Evolutionary conservation across 176 grass and related monocot species (phyloP), one percentile per base, ranked within the genome.

Genomic region (Luzula sylvatica): DNA sequence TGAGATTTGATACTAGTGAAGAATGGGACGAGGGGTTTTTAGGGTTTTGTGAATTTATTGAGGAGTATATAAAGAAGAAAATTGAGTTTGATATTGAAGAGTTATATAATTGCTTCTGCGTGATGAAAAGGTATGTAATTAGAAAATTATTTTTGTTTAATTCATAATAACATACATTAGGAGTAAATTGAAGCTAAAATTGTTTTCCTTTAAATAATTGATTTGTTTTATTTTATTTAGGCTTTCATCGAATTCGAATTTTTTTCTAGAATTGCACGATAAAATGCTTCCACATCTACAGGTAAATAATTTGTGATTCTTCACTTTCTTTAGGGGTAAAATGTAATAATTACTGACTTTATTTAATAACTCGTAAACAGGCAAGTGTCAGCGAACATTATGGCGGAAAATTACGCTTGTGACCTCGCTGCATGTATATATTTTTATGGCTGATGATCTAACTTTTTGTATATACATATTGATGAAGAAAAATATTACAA

Each of bases 61-160:
- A 23, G 26, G 67, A 79, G 50, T 88, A 95, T 85, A 70, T 82
- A 71, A 55, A 76, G 16, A 52, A 69, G 40, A 95, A 88, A 63
- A 70, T 96, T 65, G 77, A 72, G 49, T 70, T 38, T 64, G 84
- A 96, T 69, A 78, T 96, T 18, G 90, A 96, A 79, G 90, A 96
- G 65, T 74, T 96, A 45, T 72, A 96, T 40, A 82, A 60, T 68
- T 96, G 90, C 59, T 96, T 96, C 77, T 58, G 81, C 42, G 64
- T 89, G 75, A 29, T 96, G 58, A 89, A 86, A 79, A 85, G 90
- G 90, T 96, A 71, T 26, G 44, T 15, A 30, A 48, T 20, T 26
- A 27, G 46, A 19, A 26, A 28, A 15, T 48, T 63, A 12, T 41
- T 40, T 40, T 8, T 8, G 46, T 48, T 48, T 12, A 26, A 11